These are phyloP conservation scores for Maudiozyma turicensis DNA, from an alignment of 805 yeast species.

Conservation along the genomic window DNA sequence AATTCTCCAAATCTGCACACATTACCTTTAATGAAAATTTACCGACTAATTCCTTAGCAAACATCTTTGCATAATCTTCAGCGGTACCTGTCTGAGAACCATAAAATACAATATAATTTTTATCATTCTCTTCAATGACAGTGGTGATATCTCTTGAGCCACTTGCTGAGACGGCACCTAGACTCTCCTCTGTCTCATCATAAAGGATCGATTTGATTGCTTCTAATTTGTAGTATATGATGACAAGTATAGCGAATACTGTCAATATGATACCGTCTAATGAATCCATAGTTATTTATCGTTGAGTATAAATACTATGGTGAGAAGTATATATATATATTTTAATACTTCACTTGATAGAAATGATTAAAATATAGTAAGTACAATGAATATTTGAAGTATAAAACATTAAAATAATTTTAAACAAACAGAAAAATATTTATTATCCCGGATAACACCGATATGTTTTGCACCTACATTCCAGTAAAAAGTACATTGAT, in stretches of 20 bases:
- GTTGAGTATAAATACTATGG: too few species aligned
- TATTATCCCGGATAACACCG: too few species aligned
- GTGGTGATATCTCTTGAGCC: conserved; percentile 49
- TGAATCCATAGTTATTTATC: not conserved
- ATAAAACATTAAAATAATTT: too few species aligned
- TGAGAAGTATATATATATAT: too few species aligned
- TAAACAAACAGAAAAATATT: too few species aligned
- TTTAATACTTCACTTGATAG: too few species aligned
- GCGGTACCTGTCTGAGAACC: conserved; percentile 99
- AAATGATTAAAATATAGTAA: too few species aligned
- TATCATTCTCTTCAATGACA: conserved; percentile 48
- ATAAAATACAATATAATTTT: conserved; percentile 70
- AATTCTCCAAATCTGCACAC: conserved; percentile 83
- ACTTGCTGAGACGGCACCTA: conserved; percentile 24
- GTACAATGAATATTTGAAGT: too few species aligned
- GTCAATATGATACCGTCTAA: not conserved
- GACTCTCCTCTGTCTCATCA: not conserved
- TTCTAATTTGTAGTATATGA: not conserved
- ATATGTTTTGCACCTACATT: too few species aligned
- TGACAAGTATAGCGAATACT: not conserved
- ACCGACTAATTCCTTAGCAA: conserved; percentile 78
- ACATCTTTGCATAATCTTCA: conserved; percentile 88
- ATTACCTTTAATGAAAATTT: conserved; percentile 74
- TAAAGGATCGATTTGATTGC: not conserved
- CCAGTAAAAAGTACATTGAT: too few species aligned